These are phyloP conservation scores for Corymbia citriodora DNA, from an alignment of 441 rosid genomes.

Conservation along the genomic window DNA sequence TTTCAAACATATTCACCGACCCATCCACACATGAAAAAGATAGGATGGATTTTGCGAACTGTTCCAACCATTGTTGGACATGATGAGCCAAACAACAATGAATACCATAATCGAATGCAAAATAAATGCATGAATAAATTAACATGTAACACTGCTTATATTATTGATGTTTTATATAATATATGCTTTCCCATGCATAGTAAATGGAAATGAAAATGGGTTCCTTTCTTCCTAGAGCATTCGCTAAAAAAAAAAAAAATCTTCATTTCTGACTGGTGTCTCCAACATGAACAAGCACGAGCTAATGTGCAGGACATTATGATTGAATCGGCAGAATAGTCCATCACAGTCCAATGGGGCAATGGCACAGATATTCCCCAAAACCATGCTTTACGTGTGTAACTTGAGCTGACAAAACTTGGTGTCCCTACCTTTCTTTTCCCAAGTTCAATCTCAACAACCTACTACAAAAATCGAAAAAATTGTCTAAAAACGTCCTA, in stretches of 20 bases:
- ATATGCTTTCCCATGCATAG: neutral
- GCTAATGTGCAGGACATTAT: neutral
- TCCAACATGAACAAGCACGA: neutral
- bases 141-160: neutral
- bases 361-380: neutral
- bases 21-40: neutral
- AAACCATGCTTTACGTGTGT: too few relatives aligned
- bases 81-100: neutral
- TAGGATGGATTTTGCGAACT: neutral
- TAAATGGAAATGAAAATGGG: neutral
- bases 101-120: neutral
- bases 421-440: neutral
- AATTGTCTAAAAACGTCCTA: too few relatives aligned
- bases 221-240: neutral
- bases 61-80: neutral
- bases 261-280: neutral
- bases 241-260: neutral
- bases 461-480: neutral
- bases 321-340: neutral
- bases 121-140: neutral
- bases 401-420: too few relatives aligned
- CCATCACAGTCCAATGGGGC: neutral
- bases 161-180: neutral
- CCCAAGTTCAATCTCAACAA: neutral
- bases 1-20: neutral